phyloP scores from a whole-genome alignment of 1,284 basidiomycete species.

The Hymenochaete sp. region DNA sequence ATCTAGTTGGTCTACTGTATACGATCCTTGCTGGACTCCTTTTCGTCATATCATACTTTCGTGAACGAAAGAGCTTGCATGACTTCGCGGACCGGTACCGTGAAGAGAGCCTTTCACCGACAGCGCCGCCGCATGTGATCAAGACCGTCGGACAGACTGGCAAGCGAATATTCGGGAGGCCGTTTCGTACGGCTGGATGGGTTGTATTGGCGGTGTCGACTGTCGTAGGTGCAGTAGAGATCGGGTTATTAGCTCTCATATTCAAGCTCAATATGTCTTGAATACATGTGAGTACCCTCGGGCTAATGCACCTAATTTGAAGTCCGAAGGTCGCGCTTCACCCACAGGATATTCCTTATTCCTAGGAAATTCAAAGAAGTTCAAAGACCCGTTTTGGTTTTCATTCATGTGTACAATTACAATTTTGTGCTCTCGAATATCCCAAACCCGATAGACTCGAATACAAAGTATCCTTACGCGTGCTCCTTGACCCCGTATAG shows the following conservation, averaged over 20 bases:
- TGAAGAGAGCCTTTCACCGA: constrained; percentile 22
- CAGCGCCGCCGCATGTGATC: constrained; percentile 22
- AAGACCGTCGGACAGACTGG: constrained; percentile 51
- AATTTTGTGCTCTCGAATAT: too few relatives aligned
- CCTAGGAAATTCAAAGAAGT: too few relatives aligned
- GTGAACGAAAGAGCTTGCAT: constrained; percentile 55
- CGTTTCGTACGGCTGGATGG: constrained; percentile 75
- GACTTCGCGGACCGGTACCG: constrained; percentile 61
- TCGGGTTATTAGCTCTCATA: constrained; percentile 56
- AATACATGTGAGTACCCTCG: too few relatives aligned
- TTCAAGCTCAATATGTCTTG: constrained; percentile 25
- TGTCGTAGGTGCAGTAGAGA: constrained; percentile 56
- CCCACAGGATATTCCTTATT: too few relatives aligned
- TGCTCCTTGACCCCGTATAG: constrained; percentile 58
- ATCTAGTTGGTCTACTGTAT: constrained; percentile 63
- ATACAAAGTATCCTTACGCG: too few relatives aligned
- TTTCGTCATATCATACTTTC: constrained; percentile 49
- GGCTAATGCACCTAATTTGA: too few relatives aligned
- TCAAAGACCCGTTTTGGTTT: too few relatives aligned
- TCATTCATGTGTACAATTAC: too few relatives aligned
- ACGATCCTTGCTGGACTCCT: constrained; percentile 55
- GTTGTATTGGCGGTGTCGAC: constrained; percentile 54
- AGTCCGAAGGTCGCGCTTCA: too few relatives aligned
- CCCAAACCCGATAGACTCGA: too few relatives aligned
- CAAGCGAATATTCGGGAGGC: constrained; percentile 57